Evolutionary conservation across 2,329 filamentous ascomycete genomes (phyloP).

Genomic region (Paecilomyces variotii): DNA sequence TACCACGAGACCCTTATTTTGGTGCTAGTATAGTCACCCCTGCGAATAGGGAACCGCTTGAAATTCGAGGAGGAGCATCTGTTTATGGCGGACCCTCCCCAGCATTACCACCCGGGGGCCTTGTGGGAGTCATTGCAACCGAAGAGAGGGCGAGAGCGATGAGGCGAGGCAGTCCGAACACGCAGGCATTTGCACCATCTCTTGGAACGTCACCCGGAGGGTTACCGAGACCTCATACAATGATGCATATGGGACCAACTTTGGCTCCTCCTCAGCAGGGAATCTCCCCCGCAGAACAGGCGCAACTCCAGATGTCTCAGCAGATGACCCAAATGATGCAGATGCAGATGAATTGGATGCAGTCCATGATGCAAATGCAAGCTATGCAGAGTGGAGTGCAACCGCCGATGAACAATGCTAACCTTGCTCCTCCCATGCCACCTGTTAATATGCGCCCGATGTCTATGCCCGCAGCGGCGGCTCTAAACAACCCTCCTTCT

Average conservation of each 20-base stretch:
- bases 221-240: constrained; percentile 31
- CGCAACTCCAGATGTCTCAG: constrained; percentile 71
- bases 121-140: constrained; percentile 79
- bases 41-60: constrained; percentile 64
- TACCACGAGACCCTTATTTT: constrained; percentile 79
- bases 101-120: constrained; percentile 59
- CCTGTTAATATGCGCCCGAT: constrained; percentile 35
- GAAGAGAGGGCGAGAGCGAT: constrained; percentile 74
- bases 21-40: constrained; percentile 69
- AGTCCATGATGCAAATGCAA: constrained; percentile 59
- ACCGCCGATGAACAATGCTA: constrained; percentile 21
- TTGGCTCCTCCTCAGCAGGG: constrained; percentile 15
- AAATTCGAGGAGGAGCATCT: constrained; percentile 54
- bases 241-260: constrained; percentile 18
- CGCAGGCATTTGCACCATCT: constrained; percentile 41
- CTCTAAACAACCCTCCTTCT: constrained; percentile 14
- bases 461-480: constrained; percentile 37
- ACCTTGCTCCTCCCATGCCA: constrained; percentile 17
- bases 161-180: constrained; percentile 68
- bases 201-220: constrained; percentile 14
- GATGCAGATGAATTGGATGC: constrained; percentile 93
- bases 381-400: constrained; percentile 28
- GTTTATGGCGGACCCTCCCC: constrained; percentile 31
- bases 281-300: constrained; percentile 58
- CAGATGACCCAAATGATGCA: constrained; percentile 86